Conservation (phyloP, 1,284 basidiomycete species). For the Termitomyces sp. region DNA sequence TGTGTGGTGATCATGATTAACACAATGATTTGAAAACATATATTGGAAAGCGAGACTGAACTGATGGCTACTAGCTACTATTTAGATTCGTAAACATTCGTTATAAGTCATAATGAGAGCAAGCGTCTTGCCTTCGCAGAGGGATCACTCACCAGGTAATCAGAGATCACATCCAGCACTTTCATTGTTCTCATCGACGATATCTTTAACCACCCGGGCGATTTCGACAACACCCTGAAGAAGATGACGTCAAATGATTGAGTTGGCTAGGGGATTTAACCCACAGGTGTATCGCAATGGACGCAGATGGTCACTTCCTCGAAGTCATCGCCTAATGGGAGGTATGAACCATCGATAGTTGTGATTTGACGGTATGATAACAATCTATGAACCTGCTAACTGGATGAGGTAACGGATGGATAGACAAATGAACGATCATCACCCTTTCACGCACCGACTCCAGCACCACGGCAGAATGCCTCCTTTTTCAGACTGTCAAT, state of each 20-base stretch:
- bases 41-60: no score
- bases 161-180: not conserved
- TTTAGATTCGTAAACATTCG: no score
- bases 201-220: conserved; percentile 40
- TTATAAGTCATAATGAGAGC: no score
- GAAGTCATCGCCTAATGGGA: conserved; percentile 42
- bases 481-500: conserved; percentile 28
- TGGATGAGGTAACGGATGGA: not conserved
- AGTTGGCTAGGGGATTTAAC: conserved; percentile 15
- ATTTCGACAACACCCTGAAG: conserved; percentile 48
- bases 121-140: no score
- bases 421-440: conserved; percentile 6
- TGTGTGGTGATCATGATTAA: no score
- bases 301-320: conserved; percentile 56
- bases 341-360: conserved; percentile 35
- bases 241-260: not conserved
- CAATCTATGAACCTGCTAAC: conserved; percentile 38
- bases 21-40: no score
- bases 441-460: conserved; percentile 43
- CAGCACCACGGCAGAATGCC: conserved; percentile 44
- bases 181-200: not conserved
- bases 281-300: conserved; percentile 61
- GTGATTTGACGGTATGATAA: conserved; percentile 42
- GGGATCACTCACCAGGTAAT: no score
- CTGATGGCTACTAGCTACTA: no score